Percentiles rank a stretch among this genome's conserved stretches.
Conservation (phyloP, 225 moss, liverwort and hornwort species). For the Polytrichum commune region DNA sequence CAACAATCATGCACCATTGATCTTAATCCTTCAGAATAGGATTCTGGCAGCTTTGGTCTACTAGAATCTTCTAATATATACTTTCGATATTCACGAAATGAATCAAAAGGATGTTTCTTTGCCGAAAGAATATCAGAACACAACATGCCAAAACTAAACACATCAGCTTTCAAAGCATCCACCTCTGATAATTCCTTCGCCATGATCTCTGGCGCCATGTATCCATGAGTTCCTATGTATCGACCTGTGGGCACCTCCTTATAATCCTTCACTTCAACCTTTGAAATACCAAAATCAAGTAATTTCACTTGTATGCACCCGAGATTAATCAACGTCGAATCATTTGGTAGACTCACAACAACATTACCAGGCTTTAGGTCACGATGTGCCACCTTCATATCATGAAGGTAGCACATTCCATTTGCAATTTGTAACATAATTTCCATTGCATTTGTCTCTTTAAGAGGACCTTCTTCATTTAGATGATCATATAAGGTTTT, state of each 20-base stretch:
- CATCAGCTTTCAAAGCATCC: constrained; percentile 25
- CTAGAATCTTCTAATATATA: too few relatives aligned
- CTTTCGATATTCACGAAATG: too few relatives aligned
- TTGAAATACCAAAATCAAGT: constrained; percentile 32
- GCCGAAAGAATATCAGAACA: too few relatives aligned
- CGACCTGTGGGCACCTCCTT: background rate
- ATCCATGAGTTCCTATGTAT: background rate
- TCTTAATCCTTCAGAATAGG: constrained; percentile 6
- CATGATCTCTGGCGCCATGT: constrained; percentile 32
- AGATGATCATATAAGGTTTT: too few relatives aligned
- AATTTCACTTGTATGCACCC: constrained; percentile 20
- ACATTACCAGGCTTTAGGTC: constrained; percentile 9
- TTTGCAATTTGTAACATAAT: constrained; percentile 13
- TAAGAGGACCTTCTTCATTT: too few relatives aligned
- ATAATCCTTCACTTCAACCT: constrained; percentile 9
- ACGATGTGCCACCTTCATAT: too few relatives aligned
- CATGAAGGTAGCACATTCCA: too few relatives aligned
- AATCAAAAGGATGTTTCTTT: too few relatives aligned
- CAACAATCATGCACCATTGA: constrained; percentile 33
- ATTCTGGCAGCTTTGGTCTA: too few relatives aligned
- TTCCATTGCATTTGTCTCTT: constrained; percentile 15
- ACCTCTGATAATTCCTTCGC: background rate
- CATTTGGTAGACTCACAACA: constrained; percentile 12
- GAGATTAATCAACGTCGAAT: too few relatives aligned
- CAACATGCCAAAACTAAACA: too few relatives aligned